These are phyloP conservation scores for Fusarium sp. DNA, from an alignment of 2,329 filamentous ascomycete species.

Conservation along the genomic window DNA sequence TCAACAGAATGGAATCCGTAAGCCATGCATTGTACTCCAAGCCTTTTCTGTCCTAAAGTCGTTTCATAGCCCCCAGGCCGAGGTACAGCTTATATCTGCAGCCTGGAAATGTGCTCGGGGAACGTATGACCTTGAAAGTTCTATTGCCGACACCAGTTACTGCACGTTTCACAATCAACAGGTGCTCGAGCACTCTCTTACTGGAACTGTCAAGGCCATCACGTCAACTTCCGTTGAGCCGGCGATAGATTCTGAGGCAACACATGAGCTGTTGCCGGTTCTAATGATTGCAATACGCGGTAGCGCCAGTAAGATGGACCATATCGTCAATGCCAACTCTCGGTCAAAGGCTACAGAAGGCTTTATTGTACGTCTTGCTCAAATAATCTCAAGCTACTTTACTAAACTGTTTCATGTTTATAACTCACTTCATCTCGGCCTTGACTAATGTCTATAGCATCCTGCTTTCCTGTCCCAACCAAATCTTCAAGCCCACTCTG, in stretches of 20 bases:
- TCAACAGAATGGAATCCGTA: slow-evolving; percentile 36
- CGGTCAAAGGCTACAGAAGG: slow-evolving; percentile 1
- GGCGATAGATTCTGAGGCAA: not conserved
- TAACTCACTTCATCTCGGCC: not conserved
- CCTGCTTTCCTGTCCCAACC: not conserved
- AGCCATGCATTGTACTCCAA: not conserved
- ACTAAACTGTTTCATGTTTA: not conserved
- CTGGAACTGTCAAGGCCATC: slow-evolving; percentile 29
- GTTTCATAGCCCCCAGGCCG: slow-evolving; percentile 14
- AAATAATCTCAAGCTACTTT: not conserved
- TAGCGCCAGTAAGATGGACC: slow-evolving; percentile 39
- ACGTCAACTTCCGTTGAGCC: slow-evolving; percentile 27
- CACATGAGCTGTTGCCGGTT: slow-evolving; percentile 14
- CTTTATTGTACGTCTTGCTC: slow-evolving; percentile 32
- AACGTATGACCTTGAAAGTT: slow-evolving; percentile 19
- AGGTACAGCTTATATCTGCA: slow-evolving; percentile 29
- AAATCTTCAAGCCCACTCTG: slow-evolving; percentile 28
- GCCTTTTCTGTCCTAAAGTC: not conserved
- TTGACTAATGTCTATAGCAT: not conserved
- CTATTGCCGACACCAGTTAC: slow-evolving; percentile 15
- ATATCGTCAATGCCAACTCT: slow-evolving; percentile 35
- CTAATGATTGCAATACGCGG: slow-evolving; percentile 37
- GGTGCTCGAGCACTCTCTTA: slow-evolving; percentile 13
- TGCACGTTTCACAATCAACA: slow-evolving; percentile 22
- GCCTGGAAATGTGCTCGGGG: slow-evolving; percentile 36